Evolutionary conservation across 257 asterid species (phyloP).

Genomic region (Anisodus tanguticus): DNA sequence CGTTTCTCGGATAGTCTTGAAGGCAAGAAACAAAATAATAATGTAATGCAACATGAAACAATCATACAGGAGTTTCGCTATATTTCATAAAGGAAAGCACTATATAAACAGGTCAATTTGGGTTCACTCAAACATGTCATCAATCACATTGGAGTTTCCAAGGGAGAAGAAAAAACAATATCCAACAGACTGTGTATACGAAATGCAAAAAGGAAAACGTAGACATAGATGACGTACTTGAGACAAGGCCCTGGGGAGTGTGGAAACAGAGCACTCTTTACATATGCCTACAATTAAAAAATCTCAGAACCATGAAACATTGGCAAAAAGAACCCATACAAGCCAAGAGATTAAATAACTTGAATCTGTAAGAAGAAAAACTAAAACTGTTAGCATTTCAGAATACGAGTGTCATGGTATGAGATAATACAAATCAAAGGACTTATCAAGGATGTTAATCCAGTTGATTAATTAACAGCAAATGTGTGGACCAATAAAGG

Average conservation of each 20-base stretch:
- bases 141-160: not conserved
- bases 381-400: conserved; percentile 12
- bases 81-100: not conserved
- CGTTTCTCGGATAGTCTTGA: not conserved
- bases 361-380: not conserved
- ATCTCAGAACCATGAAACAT: conserved; percentile 19
- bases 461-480: conserved; percentile 6
- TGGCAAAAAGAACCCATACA: not conserved
- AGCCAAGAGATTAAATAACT: not conserved
- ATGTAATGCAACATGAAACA: not conserved
- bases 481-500: not conserved
- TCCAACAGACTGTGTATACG: not conserved
- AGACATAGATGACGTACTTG: conserved; percentile 51
- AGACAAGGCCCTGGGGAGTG: conserved; percentile 89
- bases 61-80: not conserved
- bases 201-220: not conserved
- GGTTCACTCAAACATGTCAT: conserved; percentile 13
- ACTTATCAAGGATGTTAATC: not conserved
- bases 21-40: conserved; percentile 3
- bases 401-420: conserved; percentile 19
- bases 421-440: not conserved
- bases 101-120: conserved; percentile 4
- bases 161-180: conserved; percentile 16
- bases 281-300: conserved; percentile 62
- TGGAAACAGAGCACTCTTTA: conserved; percentile 73